Evolutionary conservation across 225 moss, liverwort and hornwort genomes (phyloP).

Genomic region (Straminergon stramineum): DNA sequence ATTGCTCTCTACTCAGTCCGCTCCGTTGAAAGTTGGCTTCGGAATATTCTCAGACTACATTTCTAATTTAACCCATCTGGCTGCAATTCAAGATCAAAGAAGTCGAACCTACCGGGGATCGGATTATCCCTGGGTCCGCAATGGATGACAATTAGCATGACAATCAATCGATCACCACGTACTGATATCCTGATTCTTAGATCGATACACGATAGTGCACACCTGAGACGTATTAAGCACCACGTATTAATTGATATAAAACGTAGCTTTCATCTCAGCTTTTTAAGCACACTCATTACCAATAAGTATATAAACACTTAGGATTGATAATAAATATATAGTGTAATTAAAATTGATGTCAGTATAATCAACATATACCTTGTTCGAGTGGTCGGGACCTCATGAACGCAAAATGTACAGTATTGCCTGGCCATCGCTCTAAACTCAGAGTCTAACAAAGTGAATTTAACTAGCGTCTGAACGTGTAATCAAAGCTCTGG

Average conservation of each 20-base stretch:
- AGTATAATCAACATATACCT: background rate
- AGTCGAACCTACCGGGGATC: background rate
- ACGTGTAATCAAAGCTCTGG: background rate
- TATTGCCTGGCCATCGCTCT: background rate
- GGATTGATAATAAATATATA: background rate
- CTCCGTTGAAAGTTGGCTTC: background rate
- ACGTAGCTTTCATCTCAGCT: background rate
- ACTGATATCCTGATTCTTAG: background rate
- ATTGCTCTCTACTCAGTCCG: background rate
- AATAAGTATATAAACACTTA: background rate
- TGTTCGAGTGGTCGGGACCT: background rate
- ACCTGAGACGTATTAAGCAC: background rate
- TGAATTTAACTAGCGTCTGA: background rate
- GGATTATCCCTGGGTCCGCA: background rate
- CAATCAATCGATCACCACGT: background rate
- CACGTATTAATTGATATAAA: no score
- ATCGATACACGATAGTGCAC: background rate
- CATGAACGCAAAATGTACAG: constrained; percentile 10
- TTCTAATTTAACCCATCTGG: background rate
- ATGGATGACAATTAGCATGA: background rate
- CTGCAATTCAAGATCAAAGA: background rate
- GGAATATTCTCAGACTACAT: background rate
- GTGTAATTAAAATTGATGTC: background rate
- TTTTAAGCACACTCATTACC: background rate
- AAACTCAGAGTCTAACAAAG: background rate